Evolutionary conservation across 306 rosid genomes (phyloP).

Genomic region (Quercus variabilis): DNA sequence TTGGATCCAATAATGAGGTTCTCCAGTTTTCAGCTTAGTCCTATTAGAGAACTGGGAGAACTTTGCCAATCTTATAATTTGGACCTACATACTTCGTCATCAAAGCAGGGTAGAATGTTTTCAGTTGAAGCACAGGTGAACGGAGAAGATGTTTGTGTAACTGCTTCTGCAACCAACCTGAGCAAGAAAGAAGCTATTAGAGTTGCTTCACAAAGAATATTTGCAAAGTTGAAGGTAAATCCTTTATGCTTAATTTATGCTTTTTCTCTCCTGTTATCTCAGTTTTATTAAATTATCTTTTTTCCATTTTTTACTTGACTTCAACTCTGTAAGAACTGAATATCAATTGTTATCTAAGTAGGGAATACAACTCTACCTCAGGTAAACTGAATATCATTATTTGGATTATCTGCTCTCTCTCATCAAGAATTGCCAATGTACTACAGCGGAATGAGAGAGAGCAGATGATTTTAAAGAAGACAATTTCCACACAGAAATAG

Average conservation of each 20-base stretch:
- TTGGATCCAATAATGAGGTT: slow-evolving; percentile 71
- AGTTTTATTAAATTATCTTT: slow-evolving; percentile 5
- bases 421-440: no score
- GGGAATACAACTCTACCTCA: not conserved
- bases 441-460: no score
- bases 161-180: slow-evolving; percentile 40
- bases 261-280: slow-evolving; percentile 7
- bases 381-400: no score
- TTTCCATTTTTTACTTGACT: not conserved
- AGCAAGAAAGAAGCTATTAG: slow-evolving; percentile 56
- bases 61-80: slow-evolving; percentile 61
- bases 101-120: slow-evolving; percentile 35
- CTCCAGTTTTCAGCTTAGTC: slow-evolving; percentile 71
- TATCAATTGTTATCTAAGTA: not conserved
- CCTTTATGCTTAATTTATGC: slow-evolving; percentile 13
- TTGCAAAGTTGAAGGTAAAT: slow-evolving; percentile 55
- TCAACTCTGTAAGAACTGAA: not conserved
- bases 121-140: slow-evolving; percentile 50
- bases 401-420: not conserved
- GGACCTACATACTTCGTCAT: slow-evolving; percentile 18
- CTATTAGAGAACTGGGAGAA: slow-evolving; percentile 74
- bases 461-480: no score
- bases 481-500: no score
- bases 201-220: slow-evolving; percentile 50
- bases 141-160: slow-evolving; percentile 30